Percentiles rank a stretch among this genome's conserved stretches.
Evolutionary conservation across 2,329 filamentous ascomycete genomes (phyloP).

Genomic region (Calonectria hongkongensis): DNA sequence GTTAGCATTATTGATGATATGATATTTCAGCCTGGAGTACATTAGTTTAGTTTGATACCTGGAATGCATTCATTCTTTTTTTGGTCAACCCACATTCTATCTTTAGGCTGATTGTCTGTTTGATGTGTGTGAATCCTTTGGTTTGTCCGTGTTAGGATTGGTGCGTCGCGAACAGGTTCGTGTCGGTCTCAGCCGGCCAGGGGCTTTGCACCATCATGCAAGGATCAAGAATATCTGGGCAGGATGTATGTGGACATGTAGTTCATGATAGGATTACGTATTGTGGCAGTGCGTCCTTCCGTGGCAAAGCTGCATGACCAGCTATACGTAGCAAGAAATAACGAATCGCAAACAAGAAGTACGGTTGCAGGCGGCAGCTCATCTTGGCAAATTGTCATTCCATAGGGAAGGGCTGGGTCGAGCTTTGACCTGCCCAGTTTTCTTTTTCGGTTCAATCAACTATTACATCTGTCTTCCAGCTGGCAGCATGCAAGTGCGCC

Average conservation of each 20-base stretch:
- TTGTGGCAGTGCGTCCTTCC: neutral
- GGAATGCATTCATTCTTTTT: conserved; percentile 26
- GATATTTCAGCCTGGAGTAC: conserved; percentile 44
- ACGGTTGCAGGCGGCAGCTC: conserved; percentile 7
- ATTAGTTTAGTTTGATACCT: conserved; percentile 43
- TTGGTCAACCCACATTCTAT: neutral
- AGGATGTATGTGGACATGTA: neutral
- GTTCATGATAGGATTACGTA: neutral
- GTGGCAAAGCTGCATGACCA: neutral
- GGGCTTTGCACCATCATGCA: neutral
- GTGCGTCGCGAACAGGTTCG: neutral
- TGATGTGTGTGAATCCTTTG: neutral
- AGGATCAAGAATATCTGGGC: neutral
- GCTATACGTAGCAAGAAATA: neutral
- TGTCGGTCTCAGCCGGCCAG: neutral
- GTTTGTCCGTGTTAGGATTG: neutral
- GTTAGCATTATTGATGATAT: conserved; percentile 23
- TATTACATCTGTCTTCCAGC: neutral
- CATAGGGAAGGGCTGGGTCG: neutral
- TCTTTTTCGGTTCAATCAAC: neutral
- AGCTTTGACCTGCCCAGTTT: neutral
- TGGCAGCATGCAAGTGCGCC: conserved; percentile 8
- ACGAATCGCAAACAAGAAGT: conserved; percentile 3
- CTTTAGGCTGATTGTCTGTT: neutral
- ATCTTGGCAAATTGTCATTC: neutral